Percentiles rank a stretch among this genome's conserved stretches.
phyloP scores from a whole-genome alignment of 1,139 yeast genomes.

The Blastobotrys indianensis region DNA sequence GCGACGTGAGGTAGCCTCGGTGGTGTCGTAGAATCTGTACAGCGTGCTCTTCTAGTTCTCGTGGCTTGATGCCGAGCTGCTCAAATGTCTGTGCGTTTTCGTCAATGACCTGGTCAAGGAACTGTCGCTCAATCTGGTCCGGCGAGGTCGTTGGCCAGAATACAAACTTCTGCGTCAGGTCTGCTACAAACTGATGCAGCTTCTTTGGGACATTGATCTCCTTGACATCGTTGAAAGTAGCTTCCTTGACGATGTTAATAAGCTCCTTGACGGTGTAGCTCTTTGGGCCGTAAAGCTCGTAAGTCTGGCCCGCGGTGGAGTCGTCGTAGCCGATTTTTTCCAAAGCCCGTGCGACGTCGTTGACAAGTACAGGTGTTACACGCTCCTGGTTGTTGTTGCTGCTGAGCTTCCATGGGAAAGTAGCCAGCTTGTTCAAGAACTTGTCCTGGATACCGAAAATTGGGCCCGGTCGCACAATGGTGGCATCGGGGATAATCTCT shows the following conservation, averaged over 20 bases:
- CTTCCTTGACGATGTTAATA: conserved; percentile 63
- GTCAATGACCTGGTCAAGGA: conserved; percentile 60
- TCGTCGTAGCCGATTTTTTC: conserved; percentile 80
- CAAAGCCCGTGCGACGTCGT: conserved; percentile 73
- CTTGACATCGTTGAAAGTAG: conserved; percentile 42
- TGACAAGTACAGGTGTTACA: conserved; percentile 67
- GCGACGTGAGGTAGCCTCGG: conserved; percentile 32
- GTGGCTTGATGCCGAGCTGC: conserved; percentile 70
- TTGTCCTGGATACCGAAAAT: conserved; percentile 74
- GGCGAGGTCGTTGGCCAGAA: conserved; percentile 70
- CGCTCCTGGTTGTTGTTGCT: conserved; percentile 61
- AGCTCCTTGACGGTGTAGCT: conserved; percentile 58
- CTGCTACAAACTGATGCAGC: conserved; percentile 42
- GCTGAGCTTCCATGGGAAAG: conserved; percentile 49
- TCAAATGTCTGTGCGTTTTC: conserved; percentile 57
- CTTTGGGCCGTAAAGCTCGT: conserved; percentile 72
- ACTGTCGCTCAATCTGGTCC: conserved; percentile 73
- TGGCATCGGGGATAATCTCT: conserved; percentile 65
- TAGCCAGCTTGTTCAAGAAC: conserved; percentile 58
- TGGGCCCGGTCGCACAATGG: conserved; percentile 83
- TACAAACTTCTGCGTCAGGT: conserved; percentile 48
- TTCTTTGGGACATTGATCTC: conserved; percentile 51
- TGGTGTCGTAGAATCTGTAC: conserved; percentile 51
- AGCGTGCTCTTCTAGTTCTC: conserved; percentile 61
- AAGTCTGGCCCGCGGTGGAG: conserved; percentile 69